Conservation (phyloP, 106 monocot species). For the Phalaenopsis equestris region DNA sequence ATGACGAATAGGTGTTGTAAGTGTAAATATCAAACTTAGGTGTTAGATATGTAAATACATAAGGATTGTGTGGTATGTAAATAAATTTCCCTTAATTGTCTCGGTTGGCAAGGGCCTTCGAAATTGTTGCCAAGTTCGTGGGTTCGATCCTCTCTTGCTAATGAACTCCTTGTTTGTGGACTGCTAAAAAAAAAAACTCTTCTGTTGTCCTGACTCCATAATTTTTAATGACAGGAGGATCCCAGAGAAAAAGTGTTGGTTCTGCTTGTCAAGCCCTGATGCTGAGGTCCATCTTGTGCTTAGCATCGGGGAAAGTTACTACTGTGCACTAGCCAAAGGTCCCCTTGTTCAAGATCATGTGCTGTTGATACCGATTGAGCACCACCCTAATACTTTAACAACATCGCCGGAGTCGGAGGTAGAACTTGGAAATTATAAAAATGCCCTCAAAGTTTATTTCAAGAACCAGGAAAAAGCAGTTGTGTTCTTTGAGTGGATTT, state of each 20-base stretch:
- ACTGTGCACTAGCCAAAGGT: constrained; percentile 91
- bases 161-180: no score
- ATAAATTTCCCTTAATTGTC: no score
- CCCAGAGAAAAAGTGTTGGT: constrained; percentile 75
- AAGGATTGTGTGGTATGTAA: no score
- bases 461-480: constrained; percentile 55
- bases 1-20: no score
- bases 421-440: constrained; percentile 65
- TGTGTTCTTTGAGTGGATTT: constrained; percentile 85
- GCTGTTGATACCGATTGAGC: constrained; percentile 79
- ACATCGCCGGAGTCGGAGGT: constrained; percentile 51
- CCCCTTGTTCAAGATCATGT: constrained; percentile 78
- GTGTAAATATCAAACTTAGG: no score
- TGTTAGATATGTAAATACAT: no score
- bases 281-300: constrained; percentile 83
- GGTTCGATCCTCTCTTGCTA: no score
- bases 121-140: no score
- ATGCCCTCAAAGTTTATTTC: constrained; percentile 48
- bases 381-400: constrained; percentile 67
- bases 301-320: constrained; percentile 74
- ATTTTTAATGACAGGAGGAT: constrained; percentile 26
- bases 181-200: background rate
- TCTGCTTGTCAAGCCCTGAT: constrained; percentile 88
- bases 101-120: no score
- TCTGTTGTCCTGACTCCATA: background rate